Evolutionary conservation across 139 green algal species (phyloP).

Genomic region (Mychonastes homosphaera): DNA sequence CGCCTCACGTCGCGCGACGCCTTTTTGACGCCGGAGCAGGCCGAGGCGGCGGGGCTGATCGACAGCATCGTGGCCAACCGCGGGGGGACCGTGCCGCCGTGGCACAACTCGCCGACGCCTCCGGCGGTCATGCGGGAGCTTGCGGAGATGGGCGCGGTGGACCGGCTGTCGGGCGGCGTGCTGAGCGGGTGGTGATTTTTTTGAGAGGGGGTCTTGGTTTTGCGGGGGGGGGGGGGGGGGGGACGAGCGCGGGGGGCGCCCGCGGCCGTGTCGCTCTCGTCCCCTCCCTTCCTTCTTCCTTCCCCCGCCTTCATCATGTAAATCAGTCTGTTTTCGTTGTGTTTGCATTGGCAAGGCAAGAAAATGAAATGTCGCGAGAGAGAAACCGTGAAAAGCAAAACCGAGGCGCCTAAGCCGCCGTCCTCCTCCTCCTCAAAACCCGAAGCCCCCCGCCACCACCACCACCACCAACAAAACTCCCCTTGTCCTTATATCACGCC

Average conservation of each 20-base stretch:
- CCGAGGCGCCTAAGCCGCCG: neutral
- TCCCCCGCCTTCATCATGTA: too few species aligned
- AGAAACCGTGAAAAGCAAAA: neutral
- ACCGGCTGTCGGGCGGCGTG: conserved; percentile 17
- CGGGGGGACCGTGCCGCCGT: neutral
- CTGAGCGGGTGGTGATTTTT: too few species aligned
- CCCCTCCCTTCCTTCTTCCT: too few species aligned
- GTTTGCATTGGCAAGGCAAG: neutral
- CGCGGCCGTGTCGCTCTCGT: too few species aligned
- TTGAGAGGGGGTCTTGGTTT: too few species aligned
- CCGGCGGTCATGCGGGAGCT: conserved; percentile 21
- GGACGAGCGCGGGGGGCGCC: too few species aligned
- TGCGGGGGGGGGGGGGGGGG: too few species aligned
- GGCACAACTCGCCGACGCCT: conserved; percentile 24
- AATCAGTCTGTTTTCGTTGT: too few species aligned
- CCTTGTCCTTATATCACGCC: conserved; percentile 34
- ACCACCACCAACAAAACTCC: neutral
- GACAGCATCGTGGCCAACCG: conserved; percentile 30
- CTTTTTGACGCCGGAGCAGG: conserved; percentile 72
- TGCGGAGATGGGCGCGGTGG: conserved; percentile 24
- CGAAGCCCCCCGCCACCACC: neutral
- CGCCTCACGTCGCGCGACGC: conserved; percentile 69
- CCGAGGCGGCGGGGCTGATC: conserved; percentile 41
- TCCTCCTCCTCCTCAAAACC: neutral
- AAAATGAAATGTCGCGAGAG: neutral